Evolutionary conservation across 1,284 basidiomycete genomes (phyloP), one percentile per base, ranked within the genome.

Genomic region (Mycena sp.): DNA sequence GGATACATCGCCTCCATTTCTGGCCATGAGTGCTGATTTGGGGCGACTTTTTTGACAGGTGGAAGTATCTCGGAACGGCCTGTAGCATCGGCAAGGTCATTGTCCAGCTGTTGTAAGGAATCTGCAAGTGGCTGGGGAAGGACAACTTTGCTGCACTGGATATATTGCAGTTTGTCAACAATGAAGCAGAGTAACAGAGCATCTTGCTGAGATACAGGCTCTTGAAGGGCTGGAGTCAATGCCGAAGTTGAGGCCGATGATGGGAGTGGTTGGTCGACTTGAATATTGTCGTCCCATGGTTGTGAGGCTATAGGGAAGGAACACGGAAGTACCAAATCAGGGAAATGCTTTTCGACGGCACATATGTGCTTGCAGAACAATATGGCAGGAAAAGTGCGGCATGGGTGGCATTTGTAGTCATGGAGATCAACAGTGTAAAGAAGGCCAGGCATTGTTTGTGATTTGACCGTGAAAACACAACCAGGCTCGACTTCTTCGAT

Each of bases 351-450:
- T n/a, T 57, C 55, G 3, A 57, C 45, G 16, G 55, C 55, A 28
- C 55, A 57, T 2, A 48, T 48, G n/a, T 57, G 55, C 32, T 57
- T 46, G n/a, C n/a, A n/a, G n/a, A n/a, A n/a, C n/a, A n/a, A n/a
- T n/a, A n/a, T n/a, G n/a, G n/a, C n/a, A n/a, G 62, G 65, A 43
- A 51, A 67, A 2, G 58, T 50, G 17, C 38, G 62, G 28, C 65
- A 67, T 4, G 26, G 7, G 10, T 28, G 29, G 30, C 62, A 67
- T 17, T 21, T 54, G 12, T 57, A 64, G 5, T 30, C 50, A 4
- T 60, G n/a, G 26, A 64, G 26, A 29, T 57, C 46, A 6, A 67
- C 61, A 4, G 40, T 19, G 30, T 63, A 63, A 28, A 23, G 21
- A 3, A 29, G 29, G 19, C 49, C 41, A 1, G 23, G 45, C 4